Conservation (phyloP, 352 stramenopile genomes). For the Peronospora belbahrii region DNA sequence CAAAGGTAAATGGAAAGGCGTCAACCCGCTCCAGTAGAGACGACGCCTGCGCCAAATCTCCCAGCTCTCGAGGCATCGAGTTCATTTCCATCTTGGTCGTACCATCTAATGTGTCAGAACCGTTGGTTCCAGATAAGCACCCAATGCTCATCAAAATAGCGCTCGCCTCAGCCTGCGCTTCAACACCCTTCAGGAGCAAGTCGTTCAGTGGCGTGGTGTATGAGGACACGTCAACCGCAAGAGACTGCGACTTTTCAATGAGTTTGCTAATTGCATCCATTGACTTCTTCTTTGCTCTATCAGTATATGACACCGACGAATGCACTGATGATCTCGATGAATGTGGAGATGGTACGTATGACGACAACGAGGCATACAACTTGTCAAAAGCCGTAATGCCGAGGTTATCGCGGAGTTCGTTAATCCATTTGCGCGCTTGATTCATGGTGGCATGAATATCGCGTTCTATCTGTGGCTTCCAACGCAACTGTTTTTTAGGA, state of each 20-base stretch:
- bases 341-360: constrained; percentile 20
- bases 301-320: constrained; percentile 8
- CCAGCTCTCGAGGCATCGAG: constrained; percentile 21
- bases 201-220: constrained; percentile 57
- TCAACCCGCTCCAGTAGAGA: constrained; percentile 59
- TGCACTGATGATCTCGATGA: constrained; percentile 18
- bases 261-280: constrained; percentile 60
- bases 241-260: constrained; percentile 50
- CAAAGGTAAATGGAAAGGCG: constrained; percentile 64
- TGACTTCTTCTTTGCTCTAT: constrained; percentile 53
- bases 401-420: constrained; percentile 66
- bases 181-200: constrained; percentile 39
- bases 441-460: constrained; percentile 70
- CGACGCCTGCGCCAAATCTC: constrained; percentile 44
- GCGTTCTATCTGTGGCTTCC: constrained; percentile 77
- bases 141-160: constrained; percentile 55
- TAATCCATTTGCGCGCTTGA: constrained; percentile 61
- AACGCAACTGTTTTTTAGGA: constrained; percentile 68
- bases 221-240: constrained; percentile 56
- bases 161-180: constrained; percentile 40
- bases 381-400: constrained; percentile 54
- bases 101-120: constrained; percentile 2
- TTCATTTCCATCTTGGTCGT: constrained; percentile 15
- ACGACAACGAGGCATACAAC: constrained; percentile 34
- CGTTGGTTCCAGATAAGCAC: constrained; percentile 17